Base-by-base conservation (phyloP, 2,329 filamentous ascomycete genomes). In the Cladophialophora chaetospira region DNA sequence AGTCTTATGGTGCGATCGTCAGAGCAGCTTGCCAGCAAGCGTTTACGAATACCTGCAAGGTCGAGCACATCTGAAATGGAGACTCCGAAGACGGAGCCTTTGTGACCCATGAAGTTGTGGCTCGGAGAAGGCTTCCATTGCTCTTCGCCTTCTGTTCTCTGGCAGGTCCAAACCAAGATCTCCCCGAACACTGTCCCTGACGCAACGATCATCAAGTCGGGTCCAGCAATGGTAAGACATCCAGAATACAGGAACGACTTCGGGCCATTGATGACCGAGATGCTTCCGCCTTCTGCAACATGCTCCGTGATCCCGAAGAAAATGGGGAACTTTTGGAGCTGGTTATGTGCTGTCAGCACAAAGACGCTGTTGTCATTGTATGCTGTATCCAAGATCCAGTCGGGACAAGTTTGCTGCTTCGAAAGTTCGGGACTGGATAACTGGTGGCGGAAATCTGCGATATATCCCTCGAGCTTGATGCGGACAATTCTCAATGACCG, bases 141-240 rank as follows among this genome's bases (percentile, higher is more conserved):
- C 8, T 60, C 28, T 6, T 46, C 55, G 11, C 55, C 44, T 15
- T 55, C 44, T 11, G 65, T 52, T 36, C 43, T 65, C 44, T 75
- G 73, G 65, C 84, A 91, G 63, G 86, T 89, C 94, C 94, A 97
- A 13, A 96, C 82, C 33, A 97, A 79, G 29, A 99, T 88, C 71
- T 97, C 92, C 2, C 94, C 94, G 72, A 97, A 97, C 1, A 93
- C 91, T 0, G 94, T 97, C 1, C 94, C 94, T 2, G 89, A 89
- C 5, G 91, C 90, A 48, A 97, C 82, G 17, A 97, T 79, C 43
- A 96, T 77, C 49, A 78, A 77, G 42, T 78, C 76, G 4, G 71
- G 52, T 5, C 80, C 79, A 5, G 85, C 72, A 80, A 87, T 89
- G 35, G 79, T 74, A 15, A 96, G 72, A 67, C 89, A 84, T 4